Percentiles rank a stretch among this genome's conserved stretches.
phyloP scores from a whole-genome alignment of 2,329 filamentous ascomycete genomes.

The Alternaria sp. region DNA sequence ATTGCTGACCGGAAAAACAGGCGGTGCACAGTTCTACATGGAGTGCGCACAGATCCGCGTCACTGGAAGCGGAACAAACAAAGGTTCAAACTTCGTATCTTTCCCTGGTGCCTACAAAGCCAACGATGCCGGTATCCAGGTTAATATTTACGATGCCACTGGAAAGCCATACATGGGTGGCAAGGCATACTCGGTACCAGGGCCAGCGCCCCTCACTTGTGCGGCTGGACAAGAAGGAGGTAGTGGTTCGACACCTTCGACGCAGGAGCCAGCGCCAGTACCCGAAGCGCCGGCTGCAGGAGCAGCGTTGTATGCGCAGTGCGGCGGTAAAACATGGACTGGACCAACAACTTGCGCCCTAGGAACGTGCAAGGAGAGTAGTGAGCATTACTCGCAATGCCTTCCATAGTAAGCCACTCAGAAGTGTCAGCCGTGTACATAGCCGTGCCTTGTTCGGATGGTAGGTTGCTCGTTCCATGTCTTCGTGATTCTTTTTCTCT shows the following conservation, averaged over 20 bases:
- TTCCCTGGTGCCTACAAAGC: conserved; percentile 38
- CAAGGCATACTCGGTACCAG: conserved; percentile 56
- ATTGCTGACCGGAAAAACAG: not conserved
- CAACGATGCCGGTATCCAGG: conserved; percentile 30
- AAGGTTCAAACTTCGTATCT: conserved; percentile 23
- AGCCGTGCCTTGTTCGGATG: not conserved
- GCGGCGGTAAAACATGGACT: conserved; percentile 25
- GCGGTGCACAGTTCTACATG: conserved; percentile 28
- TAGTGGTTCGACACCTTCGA: not conserved
- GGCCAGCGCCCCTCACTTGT: conserved; percentile 58
- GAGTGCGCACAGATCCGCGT: conserved; percentile 38
- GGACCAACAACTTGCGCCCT: conserved; percentile 37
- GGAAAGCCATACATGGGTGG: conserved; percentile 25
- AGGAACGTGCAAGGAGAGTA: conserved; percentile 38
- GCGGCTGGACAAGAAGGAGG: conserved; percentile 1
- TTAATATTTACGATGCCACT: conserved; percentile 28
- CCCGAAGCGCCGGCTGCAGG: not conserved
- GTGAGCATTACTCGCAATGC: conserved; percentile 40
- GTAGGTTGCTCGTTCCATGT: not conserved
- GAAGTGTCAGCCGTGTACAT: not conserved
- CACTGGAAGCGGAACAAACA: conserved; percentile 27
- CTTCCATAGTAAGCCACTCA: conserved; percentile 1
- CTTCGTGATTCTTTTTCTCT: no score
- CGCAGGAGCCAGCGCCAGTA: conserved; percentile 1
- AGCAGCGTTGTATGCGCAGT: conserved; percentile 28